Evolutionary conservation across 176 grass and related monocot species (phyloP), one percentile per base, ranked within the genome.

Genomic region (Otatea glauca): DNA sequence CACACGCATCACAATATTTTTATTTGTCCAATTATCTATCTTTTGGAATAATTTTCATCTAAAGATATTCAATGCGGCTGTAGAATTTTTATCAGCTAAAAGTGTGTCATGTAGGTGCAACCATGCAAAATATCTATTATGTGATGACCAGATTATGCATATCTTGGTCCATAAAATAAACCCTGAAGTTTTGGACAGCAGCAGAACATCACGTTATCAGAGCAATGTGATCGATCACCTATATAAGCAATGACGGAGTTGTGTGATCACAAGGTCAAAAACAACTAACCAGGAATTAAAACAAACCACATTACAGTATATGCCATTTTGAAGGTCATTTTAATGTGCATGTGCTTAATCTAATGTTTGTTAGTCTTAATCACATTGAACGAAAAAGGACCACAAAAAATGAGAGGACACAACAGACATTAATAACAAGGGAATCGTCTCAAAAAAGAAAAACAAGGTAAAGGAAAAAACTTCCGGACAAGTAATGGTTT

Each of bases 191-290:
- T 64, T 4, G 16, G 17, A 20, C 25, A 50, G 27, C 34, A 39
- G 32, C 43, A 77, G 38, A 60, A 68, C 15, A 85, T 56, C 48
- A 77, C 38, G 45, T 24, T 68, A 24, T 43, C 10, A 77, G 23
- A 68, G 74, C 24, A 59, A 58, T 1, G 25, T 47, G 42, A 78
- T 71, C 9, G 13, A 68, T 58, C 63, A 45, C 18, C 68, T 32
- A 11, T 48, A 29, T n/a, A 35, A 82, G 37, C 9, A 62, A 32
- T 32, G n/a, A 58, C 44, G 5, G 35, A 71, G 4, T 37, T 38
- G 12, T 41, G 5, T 81, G 7, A 24, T 16, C 49, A 60, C n/a
- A 45, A 85, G 23, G 51, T 69, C 35, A 61, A 48, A 42, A 65
- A 51, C 27, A 64, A 17, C 4, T 41, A 38, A 50, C 2, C 18